Evolutionary conservation across 306 rosid genomes (phyloP).

Genomic region (Quercus robur): DNA sequence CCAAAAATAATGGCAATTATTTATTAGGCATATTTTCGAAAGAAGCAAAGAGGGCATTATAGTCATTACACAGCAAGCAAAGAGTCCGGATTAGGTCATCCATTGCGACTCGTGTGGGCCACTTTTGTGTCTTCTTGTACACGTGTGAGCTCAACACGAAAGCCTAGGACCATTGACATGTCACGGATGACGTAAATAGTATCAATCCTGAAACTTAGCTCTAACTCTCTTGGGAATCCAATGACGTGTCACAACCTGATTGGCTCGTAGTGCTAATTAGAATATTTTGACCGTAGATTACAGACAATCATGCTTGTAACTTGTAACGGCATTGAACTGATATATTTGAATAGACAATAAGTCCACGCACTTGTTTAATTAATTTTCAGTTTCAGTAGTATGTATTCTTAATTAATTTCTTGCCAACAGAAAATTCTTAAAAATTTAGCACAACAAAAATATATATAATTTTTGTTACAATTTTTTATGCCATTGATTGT

Average conservation of each 20-base stretch:
- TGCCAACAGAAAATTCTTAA: no score
- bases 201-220: not conserved
- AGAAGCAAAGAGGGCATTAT: not conserved
- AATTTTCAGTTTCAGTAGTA: not conserved
- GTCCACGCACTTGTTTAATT: not conserved
- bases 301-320: conserved; percentile 1
- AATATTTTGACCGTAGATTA: not conserved
- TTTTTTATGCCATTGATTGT: no score
- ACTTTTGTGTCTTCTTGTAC: not conserved
- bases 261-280: not conserved
- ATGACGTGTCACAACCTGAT: conserved; percentile 5
- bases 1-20: not conserved
- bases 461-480: no score
- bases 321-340: conserved; percentile 20
- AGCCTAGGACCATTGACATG: not conserved
- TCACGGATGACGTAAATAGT: conserved; percentile 5
- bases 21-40: no score
- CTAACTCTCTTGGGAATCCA: not conserved
- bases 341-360: not conserved
- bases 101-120: not conserved
- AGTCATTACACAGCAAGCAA: not conserved
- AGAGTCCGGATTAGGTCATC: not conserved
- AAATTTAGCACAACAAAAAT: no score
- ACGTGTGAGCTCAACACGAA: not conserved
- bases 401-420: not conserved